These are phyloP conservation scores for Ustulina deusta DNA, from an alignment of 2,329 filamentous ascomycete species.

Conservation along the genomic window DNA sequence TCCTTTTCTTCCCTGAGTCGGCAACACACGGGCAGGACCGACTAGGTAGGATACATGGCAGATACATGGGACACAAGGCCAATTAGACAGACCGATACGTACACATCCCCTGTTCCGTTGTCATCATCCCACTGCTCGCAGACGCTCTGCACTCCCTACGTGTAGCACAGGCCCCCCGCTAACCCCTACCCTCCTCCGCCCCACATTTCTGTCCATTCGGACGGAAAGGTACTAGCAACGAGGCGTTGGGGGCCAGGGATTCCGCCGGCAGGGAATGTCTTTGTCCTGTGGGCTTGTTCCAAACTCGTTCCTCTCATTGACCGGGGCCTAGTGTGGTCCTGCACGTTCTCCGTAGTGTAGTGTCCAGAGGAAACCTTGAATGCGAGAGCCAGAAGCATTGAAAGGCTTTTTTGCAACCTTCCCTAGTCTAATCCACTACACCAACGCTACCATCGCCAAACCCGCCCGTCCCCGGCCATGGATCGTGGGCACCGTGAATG, in stretches of 20 bases:
- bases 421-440: slow-evolving; percentile 48
- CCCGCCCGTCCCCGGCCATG: slow-evolving; percentile 49
- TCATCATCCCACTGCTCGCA: slow-evolving; percentile 14
- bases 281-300: slow-evolving; percentile 50
- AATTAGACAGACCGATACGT: slow-evolving; percentile 2
- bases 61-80: not conserved
- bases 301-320: slow-evolving; percentile 51
- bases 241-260: slow-evolving; percentile 49
- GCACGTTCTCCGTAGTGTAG: slow-evolving; percentile 35
- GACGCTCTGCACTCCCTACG: not conserved
- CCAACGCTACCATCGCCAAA: slow-evolving; percentile 50
- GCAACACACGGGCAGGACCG: slow-evolving; percentile 3
- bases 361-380: slow-evolving; percentile 50
- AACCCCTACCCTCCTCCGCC: slow-evolving; percentile 36
- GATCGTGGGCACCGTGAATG: slow-evolving; percentile 48
- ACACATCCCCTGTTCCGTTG: slow-evolving; percentile 16
- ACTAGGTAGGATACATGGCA: not conserved
- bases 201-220: slow-evolving; percentile 24
- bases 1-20: slow-evolving; percentile 19
- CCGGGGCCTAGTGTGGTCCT: slow-evolving; percentile 39
- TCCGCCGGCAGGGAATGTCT: slow-evolving; percentile 45
- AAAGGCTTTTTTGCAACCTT: slow-evolving; percentile 48
- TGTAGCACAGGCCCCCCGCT: slow-evolving; percentile 4
- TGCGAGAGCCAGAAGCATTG: slow-evolving; percentile 46
- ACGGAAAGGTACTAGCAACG: slow-evolving; percentile 47